Evolutionary conservation across 257 asterid genomes (phyloP), one percentile per base, ranked within the genome.

Genomic region (Nicotiana knightiana): DNA sequence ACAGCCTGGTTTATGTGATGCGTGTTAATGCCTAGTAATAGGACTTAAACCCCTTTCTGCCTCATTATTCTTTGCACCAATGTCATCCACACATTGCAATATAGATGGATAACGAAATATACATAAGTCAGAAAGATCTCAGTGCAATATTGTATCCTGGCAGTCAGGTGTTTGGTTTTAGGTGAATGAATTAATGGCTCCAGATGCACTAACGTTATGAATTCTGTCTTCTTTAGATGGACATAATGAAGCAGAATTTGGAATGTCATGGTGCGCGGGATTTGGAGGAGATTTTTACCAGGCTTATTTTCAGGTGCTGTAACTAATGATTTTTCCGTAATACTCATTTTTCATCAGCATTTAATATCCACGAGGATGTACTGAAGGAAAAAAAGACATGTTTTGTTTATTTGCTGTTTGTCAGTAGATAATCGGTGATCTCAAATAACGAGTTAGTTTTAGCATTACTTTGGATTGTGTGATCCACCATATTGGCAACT

Each of bases 191-290:
- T 75, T 75, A 28, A 15, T 48, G 62, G 15, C 43, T 75, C 43
- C 59, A 26, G 63, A 26, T 51, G 9, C 9, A 33, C 67, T 77
- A n/a, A 51, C 39, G 8, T 9, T 53, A 80, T 43, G 30, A 13
- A 68, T 76, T 37, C 71, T 2, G 2, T 66, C 3, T 11, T 18
- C 9, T 80, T 77, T 76, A 95, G 99, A 95, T 85, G 99, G 99
- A 24, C 99, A 95, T 84, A 91, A 87, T 35, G 99, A 95, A 83
- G 99, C 97, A 8, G 99, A 95, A 85, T 95, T 95, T 80, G 98
- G 98, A 84, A 95, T 95, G 99, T 93, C 97, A 28, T 96, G 99
- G 99, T 96, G 98, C 87, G 98, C 98, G 58, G 98, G 99, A 86
- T 93, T 93, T 79, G 94, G 94, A 61, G 97, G 93, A 85, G 87